Evolutionary conservation across 1,284 basidiomycete species (phyloP).

Genomic region (Ceratobasidium sp.): DNA sequence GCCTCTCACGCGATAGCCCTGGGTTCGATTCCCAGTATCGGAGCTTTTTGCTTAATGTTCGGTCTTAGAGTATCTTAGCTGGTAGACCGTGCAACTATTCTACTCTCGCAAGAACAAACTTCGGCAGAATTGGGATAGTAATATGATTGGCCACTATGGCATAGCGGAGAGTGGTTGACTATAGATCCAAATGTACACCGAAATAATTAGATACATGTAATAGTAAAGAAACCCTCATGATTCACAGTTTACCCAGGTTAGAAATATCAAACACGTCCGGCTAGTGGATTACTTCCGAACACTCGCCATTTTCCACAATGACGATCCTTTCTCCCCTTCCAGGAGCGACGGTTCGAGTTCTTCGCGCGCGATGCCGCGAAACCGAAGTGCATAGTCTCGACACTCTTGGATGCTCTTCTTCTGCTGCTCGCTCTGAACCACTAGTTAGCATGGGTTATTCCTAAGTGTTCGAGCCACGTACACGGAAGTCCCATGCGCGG

Average conservation of each 20-base stretch:
- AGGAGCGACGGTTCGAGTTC: conserved; percentile 27
- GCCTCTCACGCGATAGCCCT: too few relatives aligned
- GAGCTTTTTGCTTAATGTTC: conserved; percentile 22
- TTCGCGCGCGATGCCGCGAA: conserved; percentile 30
- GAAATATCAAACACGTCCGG: background rate
- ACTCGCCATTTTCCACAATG: conserved; percentile 34
- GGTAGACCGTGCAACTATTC: background rate
- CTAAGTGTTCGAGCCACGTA: background rate
- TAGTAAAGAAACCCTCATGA: background rate
- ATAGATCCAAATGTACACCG: background rate
- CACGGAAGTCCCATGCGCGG: conserved; percentile 19
- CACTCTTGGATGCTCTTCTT: conserved; percentile 36
- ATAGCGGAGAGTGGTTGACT: background rate
- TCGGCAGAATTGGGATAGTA: background rate
- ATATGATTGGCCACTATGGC: background rate
- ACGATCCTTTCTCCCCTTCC: conserved; percentile 32
- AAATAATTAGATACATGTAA: background rate
- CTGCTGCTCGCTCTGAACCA: conserved; percentile 15
- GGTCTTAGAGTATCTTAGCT: background rate
- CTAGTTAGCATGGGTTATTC: background rate
- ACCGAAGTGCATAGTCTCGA: conserved; percentile 28
- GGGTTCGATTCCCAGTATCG: conserved; percentile 45
- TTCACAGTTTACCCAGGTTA: background rate
- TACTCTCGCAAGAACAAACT: background rate
- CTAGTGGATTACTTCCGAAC: conserved; percentile 10